Percentiles rank a stretch among this genome's conserved stretches.
phyloP scores from a whole-genome alignment of 345 rosid genomes.

The Citrus sp. region DNA sequence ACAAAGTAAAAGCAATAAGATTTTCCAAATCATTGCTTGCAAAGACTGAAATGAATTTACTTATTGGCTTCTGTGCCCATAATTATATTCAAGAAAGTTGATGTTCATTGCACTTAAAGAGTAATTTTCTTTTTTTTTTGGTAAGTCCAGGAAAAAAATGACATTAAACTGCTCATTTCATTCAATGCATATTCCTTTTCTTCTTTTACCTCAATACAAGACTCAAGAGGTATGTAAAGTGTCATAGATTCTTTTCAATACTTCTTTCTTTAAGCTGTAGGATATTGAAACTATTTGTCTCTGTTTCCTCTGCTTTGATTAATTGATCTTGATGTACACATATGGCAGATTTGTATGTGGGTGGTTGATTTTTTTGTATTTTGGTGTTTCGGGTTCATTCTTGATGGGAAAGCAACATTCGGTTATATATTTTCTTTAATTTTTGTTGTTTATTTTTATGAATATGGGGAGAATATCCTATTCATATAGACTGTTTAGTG shows the following conservation, averaged over 20 bases:
- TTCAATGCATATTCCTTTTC: conserved; percentile 19
- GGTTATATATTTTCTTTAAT: neutral
- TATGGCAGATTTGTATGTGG: conserved; percentile 7
- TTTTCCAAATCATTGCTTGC: conserved; percentile 26
- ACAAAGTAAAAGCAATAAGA: neutral
- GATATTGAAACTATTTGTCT: neutral
- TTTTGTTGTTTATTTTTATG: neutral
- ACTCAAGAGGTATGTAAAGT: conserved; percentile 26
- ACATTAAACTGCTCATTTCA: neutral
- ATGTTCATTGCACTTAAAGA: conserved; percentile 15
- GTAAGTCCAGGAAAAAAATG: neutral
- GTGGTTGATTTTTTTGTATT: conserved; percentile 12
- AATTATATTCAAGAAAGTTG: conserved; percentile 14
- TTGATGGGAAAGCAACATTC: conserved; percentile 13
- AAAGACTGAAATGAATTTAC: conserved; percentile 10
- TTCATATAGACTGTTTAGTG: conserved; percentile 8
- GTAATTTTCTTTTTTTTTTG: no score
- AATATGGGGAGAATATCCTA: conserved; percentile 34
- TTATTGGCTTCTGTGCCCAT: conserved; percentile 8
- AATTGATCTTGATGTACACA: no score
- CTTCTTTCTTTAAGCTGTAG: conserved; percentile 1
- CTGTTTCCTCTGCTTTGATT: neutral
- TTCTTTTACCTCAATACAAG: no score
- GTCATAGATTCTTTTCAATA: neutral
- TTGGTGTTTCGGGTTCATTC: neutral